phyloP scores from a whole-genome alignment of 768 basidiomycete species.

The Leccinum incarnatum region DNA sequence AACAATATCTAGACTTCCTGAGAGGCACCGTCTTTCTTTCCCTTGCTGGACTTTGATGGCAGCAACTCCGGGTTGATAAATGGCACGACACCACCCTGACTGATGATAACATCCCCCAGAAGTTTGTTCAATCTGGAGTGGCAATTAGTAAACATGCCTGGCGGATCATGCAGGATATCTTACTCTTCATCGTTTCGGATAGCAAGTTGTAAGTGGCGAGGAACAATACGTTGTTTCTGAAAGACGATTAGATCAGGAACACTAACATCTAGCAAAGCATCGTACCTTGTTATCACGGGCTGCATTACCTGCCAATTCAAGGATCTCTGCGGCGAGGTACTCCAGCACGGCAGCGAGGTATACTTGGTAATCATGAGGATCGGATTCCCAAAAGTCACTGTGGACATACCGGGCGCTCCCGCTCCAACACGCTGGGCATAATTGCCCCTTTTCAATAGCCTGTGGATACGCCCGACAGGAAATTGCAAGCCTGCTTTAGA shows the following conservation, averaged over 20 bases:
- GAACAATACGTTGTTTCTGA: slow-evolving; percentile 73
- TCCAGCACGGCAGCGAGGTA: slow-evolving; percentile 86
- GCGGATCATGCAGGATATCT: slow-evolving; percentile 13
- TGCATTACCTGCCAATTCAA: slow-evolving; percentile 79
- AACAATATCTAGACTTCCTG: slow-evolving; percentile 43
- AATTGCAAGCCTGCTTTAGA: slow-evolving; percentile 64
- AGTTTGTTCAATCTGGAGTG: slow-evolving; percentile 50
- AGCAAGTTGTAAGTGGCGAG: slow-evolving; percentile 72
- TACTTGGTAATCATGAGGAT: slow-evolving; percentile 40
- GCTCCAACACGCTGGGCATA: slow-evolving; percentile 70
- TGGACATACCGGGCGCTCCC: slow-evolving; percentile 57
- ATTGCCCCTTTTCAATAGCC: slow-evolving; percentile 71
- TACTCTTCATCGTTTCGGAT: slow-evolving; percentile 77
- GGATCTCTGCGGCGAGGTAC: slow-evolving; percentile 83
- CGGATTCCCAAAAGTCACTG: not conserved
- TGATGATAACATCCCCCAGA: slow-evolving; percentile 63
- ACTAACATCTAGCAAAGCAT: not conserved
- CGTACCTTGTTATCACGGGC: slow-evolving; percentile 69
- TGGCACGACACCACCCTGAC: slow-evolving; percentile 75
- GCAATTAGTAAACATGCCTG: not conserved
- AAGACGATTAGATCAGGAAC: not conserved
- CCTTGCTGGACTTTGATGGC: slow-evolving; percentile 45
- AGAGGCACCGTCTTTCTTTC: slow-evolving; percentile 48
- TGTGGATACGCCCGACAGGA: slow-evolving; percentile 82
- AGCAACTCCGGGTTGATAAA: slow-evolving; percentile 53